Evolutionary conservation across 2,329 filamentous ascomycete species (phyloP), one percentile per base, ranked within the genome.

Genomic region (Hypoxylon sp.): DNA sequence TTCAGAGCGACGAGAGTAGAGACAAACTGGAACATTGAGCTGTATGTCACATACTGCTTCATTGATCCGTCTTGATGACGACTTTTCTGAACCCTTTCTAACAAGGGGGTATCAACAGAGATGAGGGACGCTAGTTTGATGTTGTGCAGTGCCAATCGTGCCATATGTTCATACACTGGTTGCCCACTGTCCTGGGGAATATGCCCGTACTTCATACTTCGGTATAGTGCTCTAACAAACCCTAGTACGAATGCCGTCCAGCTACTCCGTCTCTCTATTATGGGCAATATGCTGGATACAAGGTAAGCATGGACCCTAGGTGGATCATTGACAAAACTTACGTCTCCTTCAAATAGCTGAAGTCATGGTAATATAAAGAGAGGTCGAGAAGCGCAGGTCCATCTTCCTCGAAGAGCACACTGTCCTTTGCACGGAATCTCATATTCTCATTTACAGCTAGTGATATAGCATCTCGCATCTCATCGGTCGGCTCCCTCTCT

Each of bases 381-480:
- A 74, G 24, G 3, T 72, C 51, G 19, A 72, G 69, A 19, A 73
- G 29, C 17, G 69, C 67, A 17, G 46, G 39, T 2, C 71, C 72
- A n/a, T 74, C 71, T 32, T 70, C 63, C 8, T 68, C 70, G 17
- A 46, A 48, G 8, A 69, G 51, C 4, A 15, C 1, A 19, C 32
- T 21, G n/a, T 3, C 10, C 7, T 8, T 15, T 27, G 3, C 24
- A 27, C 47, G 31, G 19, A 37, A 61, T 17, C 48, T 39, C 6
- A 69, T 37, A 39, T 35, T 27, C 6, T 42, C 35, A 7, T 68
- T 47, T 10, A 65, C 35, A 1, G 62, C 32, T 31, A 29, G 31
- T 4, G 58, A 56, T 19, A 62, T 48, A 6, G 68, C 15, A n/a
- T 39, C 37, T 6, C n/a, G 37, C 17, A 39, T n/a, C 37, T 39